phyloP scores from a whole-genome alignment of 768 basidiomycete species.

The Lepiota brunneoincarnata region DNA sequence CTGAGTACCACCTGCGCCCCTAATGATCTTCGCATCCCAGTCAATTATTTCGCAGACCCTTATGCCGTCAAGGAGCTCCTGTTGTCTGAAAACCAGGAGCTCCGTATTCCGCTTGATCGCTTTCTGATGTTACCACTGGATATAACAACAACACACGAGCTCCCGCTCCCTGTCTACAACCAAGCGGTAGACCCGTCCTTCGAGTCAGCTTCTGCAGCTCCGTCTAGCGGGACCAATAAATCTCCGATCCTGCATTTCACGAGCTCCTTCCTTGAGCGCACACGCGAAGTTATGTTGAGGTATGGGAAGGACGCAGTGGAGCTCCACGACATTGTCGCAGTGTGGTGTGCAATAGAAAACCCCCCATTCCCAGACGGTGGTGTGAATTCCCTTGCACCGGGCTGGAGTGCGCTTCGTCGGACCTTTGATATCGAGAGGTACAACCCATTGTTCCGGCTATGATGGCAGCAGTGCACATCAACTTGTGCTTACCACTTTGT shows the following conservation, averaged over 20 bases:
- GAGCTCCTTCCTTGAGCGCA: conserved; percentile 72
- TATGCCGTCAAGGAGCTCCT: conserved; percentile 75
- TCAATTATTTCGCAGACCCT: conserved; percentile 88
- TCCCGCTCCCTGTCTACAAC: conserved; percentile 68
- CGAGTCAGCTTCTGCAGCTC: conserved; percentile 36
- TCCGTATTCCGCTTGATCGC: conserved; percentile 59
- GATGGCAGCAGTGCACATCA: too few species aligned
- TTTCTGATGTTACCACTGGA: conserved; percentile 77
- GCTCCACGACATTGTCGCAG: conserved; percentile 85
- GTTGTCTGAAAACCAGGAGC: conserved; percentile 32
- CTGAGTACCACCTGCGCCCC: background rate
- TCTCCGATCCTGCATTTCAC: conserved; percentile 72
- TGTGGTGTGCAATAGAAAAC: conserved; percentile 83
- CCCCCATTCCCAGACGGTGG: conserved; percentile 41
- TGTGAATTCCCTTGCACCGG: conserved; percentile 27
- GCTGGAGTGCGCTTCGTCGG: conserved; percentile 56
- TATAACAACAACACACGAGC: conserved; percentile 75
- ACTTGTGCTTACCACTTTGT: background rate
- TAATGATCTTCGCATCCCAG: conserved; percentile 30
- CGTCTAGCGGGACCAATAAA: conserved; percentile 49
- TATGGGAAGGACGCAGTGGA: conserved; percentile 87
- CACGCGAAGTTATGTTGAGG: conserved; percentile 71
- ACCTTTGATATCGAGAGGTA: conserved; percentile 73
- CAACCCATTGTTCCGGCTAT: conserved; percentile 6
- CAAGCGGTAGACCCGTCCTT: conserved; percentile 61